Evolutionary conservation across 345 rosid genomes (phyloP).

Genomic region (Lenwebbia sp.): DNA sequence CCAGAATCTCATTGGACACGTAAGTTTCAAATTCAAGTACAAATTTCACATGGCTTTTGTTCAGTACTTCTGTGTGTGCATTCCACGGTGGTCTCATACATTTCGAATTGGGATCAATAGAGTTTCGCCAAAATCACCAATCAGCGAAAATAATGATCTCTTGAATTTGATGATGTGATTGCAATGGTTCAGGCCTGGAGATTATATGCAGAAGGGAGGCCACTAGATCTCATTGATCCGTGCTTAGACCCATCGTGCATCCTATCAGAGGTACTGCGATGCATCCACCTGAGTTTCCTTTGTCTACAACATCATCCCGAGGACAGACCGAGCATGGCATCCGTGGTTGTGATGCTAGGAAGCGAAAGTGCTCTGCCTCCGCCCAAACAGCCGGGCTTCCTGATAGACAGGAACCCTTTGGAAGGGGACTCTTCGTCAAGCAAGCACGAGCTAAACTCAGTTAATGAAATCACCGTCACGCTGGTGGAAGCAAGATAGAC

Average conservation of each 20-base stretch:
- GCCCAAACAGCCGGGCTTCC: constrained; percentile 35
- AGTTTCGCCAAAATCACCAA: not conserved
- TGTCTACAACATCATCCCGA: constrained; percentile 31
- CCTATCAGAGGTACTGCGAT: constrained; percentile 10
- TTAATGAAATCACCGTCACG: constrained; percentile 19
- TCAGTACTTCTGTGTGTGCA: not conserved
- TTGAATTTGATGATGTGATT: not conserved
- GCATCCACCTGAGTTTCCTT: constrained; percentile 31
- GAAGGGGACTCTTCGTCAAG: constrained; percentile 15
- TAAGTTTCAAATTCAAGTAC: constrained; percentile 3
- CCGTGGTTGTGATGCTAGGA: constrained; percentile 32
- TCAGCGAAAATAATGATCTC: not conserved
- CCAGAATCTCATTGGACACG: constrained; percentile 12
- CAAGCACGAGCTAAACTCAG: not conserved
- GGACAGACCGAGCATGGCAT: constrained; percentile 31
- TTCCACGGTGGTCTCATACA: not conserved
- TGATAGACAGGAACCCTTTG: constrained; percentile 1
- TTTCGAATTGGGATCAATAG: not conserved
- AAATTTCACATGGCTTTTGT: not conserved
- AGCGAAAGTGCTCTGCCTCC: constrained; percentile 22
- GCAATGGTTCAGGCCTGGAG: constrained; percentile 25
- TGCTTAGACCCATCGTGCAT: not conserved
- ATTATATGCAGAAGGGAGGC: constrained; percentile 16
- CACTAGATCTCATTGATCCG: constrained; percentile 9
- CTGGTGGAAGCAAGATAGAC: not conserved